Evolutionary conservation across 2,329 filamentous ascomycete genomes (phyloP).

Genomic region (Xylogone sp.): DNA sequence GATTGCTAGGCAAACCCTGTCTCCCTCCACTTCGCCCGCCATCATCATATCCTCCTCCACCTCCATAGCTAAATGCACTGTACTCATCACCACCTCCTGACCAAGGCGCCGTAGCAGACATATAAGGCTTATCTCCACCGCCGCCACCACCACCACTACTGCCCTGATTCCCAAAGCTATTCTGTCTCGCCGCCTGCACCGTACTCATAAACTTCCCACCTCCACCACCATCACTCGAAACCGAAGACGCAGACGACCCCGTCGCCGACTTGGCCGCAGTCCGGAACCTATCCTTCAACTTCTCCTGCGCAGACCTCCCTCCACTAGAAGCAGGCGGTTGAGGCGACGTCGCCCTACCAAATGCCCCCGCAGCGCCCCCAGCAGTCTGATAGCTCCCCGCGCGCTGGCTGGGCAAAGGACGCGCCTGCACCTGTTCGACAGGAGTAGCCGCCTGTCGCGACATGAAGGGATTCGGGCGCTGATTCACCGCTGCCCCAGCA

Average conservation of each 20-base stretch:
- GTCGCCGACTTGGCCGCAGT: conserved; percentile 54
- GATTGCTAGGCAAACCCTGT: conserved; percentile 43
- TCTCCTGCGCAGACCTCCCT: conserved; percentile 68
- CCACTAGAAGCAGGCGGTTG: conserved; percentile 14
- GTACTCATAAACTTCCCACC: conserved; percentile 7
- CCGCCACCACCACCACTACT: conserved; percentile 22
- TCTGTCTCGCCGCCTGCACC: conserved; percentile 6
- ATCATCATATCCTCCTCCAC: conserved; percentile 24
- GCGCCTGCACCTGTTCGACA: conserved; percentile 33
- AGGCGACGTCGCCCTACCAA: conserved; percentile 30
- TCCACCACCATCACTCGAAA: conserved; percentile 7
- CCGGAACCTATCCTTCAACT: conserved; percentile 77
- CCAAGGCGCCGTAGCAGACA: conserved; percentile 46
- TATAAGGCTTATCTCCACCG: conserved; percentile 35
- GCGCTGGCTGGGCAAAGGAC: conserved; percentile 69
- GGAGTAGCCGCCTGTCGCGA: conserved; percentile 9
- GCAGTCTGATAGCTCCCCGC: conserved; percentile 69
- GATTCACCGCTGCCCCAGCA: conserved; percentile 10
- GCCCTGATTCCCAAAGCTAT: conserved; percentile 28
- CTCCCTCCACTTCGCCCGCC: conserved; percentile 26
- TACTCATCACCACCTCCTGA: conserved; percentile 37
- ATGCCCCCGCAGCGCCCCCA: conserved; percentile 23
- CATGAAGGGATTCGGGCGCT: conserved; percentile 22
- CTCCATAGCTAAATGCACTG: conserved; percentile 32
- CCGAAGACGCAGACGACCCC: conserved; percentile 18